These are phyloP conservation scores for Tricholoma sp. DNA, from an alignment of 768 basidiomycete genomes.

Conservation along the genomic window DNA sequence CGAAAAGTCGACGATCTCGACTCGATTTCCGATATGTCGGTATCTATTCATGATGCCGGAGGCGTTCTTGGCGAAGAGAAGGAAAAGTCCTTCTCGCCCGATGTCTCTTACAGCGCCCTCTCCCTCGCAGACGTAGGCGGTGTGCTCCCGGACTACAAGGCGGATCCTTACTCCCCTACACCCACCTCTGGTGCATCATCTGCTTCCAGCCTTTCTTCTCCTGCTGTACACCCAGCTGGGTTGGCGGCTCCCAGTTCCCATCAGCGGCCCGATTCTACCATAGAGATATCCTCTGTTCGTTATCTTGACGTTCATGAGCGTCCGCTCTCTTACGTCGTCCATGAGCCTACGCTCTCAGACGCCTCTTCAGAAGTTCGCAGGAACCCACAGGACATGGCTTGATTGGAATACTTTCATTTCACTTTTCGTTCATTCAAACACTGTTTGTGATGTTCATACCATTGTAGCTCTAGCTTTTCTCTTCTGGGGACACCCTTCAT, in stretches of 20 bases:
- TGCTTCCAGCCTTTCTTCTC: conserved; percentile 27
- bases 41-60: conserved; percentile 22
- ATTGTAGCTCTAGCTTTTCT: conserved; percentile 16
- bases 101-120: conserved; percentile 32
- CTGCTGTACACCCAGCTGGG: conserved; percentile 2
- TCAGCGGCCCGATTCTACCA: conserved; percentile 20
- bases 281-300: conserved; percentile 28
- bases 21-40: conserved; percentile 42
- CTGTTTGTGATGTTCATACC: background rate
- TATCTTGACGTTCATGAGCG: conserved; percentile 2
- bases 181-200: conserved; percentile 33
- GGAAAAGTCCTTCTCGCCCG: conserved; percentile 26
- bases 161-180: conserved; percentile 23
- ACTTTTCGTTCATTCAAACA: conserved; percentile 1
- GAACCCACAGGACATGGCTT: background rate
- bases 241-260: conserved; percentile 12
- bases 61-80: conserved; percentile 28
- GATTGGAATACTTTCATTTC: background rate
- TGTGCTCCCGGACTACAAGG: conserved; percentile 31
- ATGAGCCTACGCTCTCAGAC: conserved; percentile 7
- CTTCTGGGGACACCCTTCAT: background rate
- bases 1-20: conserved; percentile 44
- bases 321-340: conserved; percentile 2
- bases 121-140: conserved; percentile 34
- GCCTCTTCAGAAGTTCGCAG: conserved; percentile 7